Evolutionary conservation across 768 basidiomycete species (phyloP).

Genomic region (Termitomyces sp.): DNA sequence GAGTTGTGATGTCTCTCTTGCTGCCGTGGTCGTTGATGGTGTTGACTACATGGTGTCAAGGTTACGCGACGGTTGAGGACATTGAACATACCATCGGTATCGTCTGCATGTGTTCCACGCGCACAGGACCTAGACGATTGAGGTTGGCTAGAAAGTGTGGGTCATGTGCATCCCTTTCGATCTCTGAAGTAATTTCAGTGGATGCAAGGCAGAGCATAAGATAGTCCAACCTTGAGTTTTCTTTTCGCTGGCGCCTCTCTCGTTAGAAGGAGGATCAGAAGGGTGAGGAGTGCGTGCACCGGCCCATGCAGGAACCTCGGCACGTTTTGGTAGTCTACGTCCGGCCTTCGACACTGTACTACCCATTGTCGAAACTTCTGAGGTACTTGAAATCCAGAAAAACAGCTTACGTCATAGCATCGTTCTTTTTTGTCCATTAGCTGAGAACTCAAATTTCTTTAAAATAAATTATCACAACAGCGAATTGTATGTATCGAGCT

Average conservation of each 20-base stretch:
- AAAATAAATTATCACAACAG: conserved; percentile 8
- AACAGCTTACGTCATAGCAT: conserved; percentile 15
- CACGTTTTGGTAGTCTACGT: conserved; percentile 46
- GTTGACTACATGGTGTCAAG: conserved; percentile 1
- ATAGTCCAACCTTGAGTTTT: conserved; percentile 38
- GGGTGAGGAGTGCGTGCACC: conserved; percentile 33
- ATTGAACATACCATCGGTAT: conserved; percentile 35
- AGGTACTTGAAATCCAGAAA: not conserved
- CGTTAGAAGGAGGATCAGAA: conserved; percentile 12
- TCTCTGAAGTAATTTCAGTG: conserved; percentile 32
- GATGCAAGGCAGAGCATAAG: not conserved
- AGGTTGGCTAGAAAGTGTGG: conserved; percentile 68
- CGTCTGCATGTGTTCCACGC: conserved; percentile 58
- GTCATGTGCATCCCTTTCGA: conserved; percentile 62
- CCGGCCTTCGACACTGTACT: conserved; percentile 52
- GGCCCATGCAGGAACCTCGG: conserved; percentile 41
- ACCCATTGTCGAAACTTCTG: conserved; percentile 41
- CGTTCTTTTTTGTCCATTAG: not conserved
- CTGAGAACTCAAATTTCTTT: not conserved
- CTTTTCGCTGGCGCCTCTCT: conserved; percentile 40
- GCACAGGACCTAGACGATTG: conserved; percentile 57
- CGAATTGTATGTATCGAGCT: conserved; percentile 7
- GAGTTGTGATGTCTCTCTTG: conserved; percentile 31
- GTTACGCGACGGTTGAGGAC: conserved; percentile 8
- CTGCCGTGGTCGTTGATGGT: conserved; percentile 7